These are phyloP conservation scores for Talaromyces islandicus DNA, from an alignment of 2,329 filamentous ascomycete genomes.

Conservation along the genomic window DNA sequence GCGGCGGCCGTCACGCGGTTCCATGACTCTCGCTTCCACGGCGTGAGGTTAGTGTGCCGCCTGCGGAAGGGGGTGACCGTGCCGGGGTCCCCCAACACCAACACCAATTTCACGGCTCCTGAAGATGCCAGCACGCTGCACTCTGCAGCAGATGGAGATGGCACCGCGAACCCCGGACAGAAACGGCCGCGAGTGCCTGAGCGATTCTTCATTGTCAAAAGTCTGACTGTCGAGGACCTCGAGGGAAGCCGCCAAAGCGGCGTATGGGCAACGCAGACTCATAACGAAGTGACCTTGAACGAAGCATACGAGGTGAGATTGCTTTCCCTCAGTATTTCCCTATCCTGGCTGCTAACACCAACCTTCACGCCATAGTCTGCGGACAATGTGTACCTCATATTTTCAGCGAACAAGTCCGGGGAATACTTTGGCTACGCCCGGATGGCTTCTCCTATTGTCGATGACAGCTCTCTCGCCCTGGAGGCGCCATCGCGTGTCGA, in stretches of 20 bases:
- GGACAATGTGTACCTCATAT: conserved; percentile 84
- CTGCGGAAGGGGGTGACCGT: conserved; percentile 56
- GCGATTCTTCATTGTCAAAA: conserved; percentile 89
- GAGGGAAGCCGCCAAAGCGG: conserved; percentile 82
- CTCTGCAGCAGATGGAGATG: conserved; percentile 9
- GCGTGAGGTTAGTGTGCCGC: conserved; percentile 78
- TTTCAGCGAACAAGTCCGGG: conserved; percentile 95
- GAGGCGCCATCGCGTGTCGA: conserved; percentile 64
- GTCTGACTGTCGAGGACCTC: conserved; percentile 81
- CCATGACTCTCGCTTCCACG: conserved; percentile 84
- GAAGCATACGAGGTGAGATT: conserved; percentile 67
- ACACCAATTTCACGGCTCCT: conserved; percentile 21
- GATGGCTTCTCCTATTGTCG: conserved; percentile 78
- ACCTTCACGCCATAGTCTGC: conserved; percentile 49
- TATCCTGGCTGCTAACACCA: background rate
- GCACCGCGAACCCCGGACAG: background rate
- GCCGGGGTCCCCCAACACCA: conserved; percentile 15
- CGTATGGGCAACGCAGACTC: conserved; percentile 89
- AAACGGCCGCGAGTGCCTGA: conserved; percentile 49
- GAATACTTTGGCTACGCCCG: conserved; percentile 94
- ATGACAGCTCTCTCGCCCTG: conserved; percentile 65
- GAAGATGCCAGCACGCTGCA: conserved; percentile 13
- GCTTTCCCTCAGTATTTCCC: background rate
- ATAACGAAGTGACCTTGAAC: conserved; percentile 83
- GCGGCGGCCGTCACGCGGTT: conserved; percentile 72